Base-by-base conservation (phyloP, 331 rosid species). In the Dryas integrifolia region DNA sequence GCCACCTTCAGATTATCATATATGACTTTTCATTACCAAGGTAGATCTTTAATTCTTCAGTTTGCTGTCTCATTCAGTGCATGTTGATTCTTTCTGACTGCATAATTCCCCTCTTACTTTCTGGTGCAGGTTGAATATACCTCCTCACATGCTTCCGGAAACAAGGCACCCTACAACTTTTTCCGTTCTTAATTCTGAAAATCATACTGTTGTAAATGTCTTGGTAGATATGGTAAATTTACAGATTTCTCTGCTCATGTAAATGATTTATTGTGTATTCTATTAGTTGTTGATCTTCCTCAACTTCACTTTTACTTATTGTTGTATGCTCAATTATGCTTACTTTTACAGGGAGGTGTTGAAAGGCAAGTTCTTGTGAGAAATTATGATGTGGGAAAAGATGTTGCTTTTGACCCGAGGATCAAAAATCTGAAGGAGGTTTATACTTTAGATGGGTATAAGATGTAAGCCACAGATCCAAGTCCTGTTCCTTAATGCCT, bases 351-450 rank as follows among this genome's bases (percentile, higher is more conserved):
- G 98, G 98, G 91, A 67, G 65, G 50, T 83, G 86, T 83, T 71
- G 98, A 94, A 85, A 87, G 98, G 74, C 97, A 82, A 83, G 94
- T 94, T 59, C 95, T 94, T 15, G 97, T 94, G 46, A 21, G 75
- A 13, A 88, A 80, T 77, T 94, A 94, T 77, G 88, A 85, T 3
- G 78, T 14, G 5, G 98, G 98, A 30, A 94, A 86, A 85, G 82
- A 43, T 59, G 91, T 89, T 73, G 96, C 91, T 47, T 94, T 94
- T 80, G 95, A 89, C 50, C 86, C 78, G 47, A 88, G 88, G 86
- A 72, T 88, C 74, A 69, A 69, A 65, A 89, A 94, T 79, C 65
- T 94, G 80, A 94, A 94, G 88, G 98, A 94, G 79, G 88, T 91
- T 35, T 82, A 78, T 77, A 86, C 91, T 11, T 77, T 76, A 43